phyloP scores from a whole-genome alignment of 768 basidiomycete species.

The Rhizopogon salebrosus region DNA sequence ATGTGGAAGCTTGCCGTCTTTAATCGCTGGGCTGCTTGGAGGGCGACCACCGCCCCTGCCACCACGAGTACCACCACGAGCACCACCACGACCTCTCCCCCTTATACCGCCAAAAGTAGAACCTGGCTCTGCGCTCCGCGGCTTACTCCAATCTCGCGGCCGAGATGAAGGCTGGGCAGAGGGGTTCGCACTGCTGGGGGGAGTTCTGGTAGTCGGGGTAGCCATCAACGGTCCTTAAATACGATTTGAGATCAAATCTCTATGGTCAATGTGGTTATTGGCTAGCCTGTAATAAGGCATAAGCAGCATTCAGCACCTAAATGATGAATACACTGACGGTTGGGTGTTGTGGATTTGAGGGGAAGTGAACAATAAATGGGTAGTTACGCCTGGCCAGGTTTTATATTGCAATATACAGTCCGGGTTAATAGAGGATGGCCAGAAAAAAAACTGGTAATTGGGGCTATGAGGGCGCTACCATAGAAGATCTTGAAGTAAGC shows the following conservation, averaged over 20 bases:
- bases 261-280: background rate
- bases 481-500: constrained; percentile 1
- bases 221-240: constrained; percentile 31
- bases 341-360: background rate
- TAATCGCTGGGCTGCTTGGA: constrained; percentile 14
- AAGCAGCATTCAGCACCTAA: background rate
- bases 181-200: constrained; percentile 20
- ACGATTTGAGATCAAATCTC: background rate
- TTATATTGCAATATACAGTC: background rate
- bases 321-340: background rate
- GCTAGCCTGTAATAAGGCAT: background rate
- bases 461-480: background rate
- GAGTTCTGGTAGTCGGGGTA: constrained; percentile 30
- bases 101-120: constrained; percentile 43
- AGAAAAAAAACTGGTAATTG: background rate
- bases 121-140: constrained; percentile 38
- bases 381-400: background rate
- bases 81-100: constrained; percentile 30
- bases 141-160: constrained; percentile 36
- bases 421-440: too few species aligned
- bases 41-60: constrained; percentile 25
- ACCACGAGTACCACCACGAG: constrained; percentile 19
- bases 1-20: constrained; percentile 15
- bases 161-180: constrained; percentile 27
- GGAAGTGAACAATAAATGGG: background rate